Base-by-base conservation (phyloP, 1,284 basidiomycete species). In the Schizophyllum amplum region DNA sequence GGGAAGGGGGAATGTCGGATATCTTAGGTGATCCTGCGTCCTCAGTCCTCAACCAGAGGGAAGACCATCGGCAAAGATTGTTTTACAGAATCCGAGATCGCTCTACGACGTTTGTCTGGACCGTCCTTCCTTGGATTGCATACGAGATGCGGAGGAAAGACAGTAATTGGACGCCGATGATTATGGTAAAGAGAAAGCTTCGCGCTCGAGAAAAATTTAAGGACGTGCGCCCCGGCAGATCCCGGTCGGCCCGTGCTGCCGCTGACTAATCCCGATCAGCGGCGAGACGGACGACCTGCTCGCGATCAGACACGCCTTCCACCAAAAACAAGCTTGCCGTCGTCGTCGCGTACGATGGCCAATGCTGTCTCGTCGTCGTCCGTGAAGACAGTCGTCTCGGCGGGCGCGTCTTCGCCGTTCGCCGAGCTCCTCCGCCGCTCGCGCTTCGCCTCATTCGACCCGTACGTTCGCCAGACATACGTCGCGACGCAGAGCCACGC, bases 61-160 rank as follows among this genome's bases (percentile, higher is more conserved):
- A 91, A 79, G 75, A 83, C 79, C 87, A 75, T 89, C 88, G 82
- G 88, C 88, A 82, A 81, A 85, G 87, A 90, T 80, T 90, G 88
- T 91, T 91, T 91, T 90, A 81, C 84, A 84, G 85, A 75, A 68
- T 80, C 72, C 69, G 53, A 57, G 59, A 58, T 75, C 63, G 50
- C 55, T 90, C 86, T 90, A 67, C 86, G 85, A 88, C 88, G 80
- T 78, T 86, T 90, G 88, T 91, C 89, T 91, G 88, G 88, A 85
- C 88, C 80, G 72, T 84, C 83, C 77, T 76, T 81, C 79, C 84
- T 73, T 82, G 65, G 55, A 53, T 33, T 15, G 51, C 62, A 59
- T 64, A 65, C 66, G 55, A 59, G 64, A 69, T 73, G 74, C 73
- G 68, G 72, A 76, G 80, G 81, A 80, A 64, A 74, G 79, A 87